Conservation (phyloP, 2,329 filamentous ascomycete genomes). For the Colletotrichum chrysophilum region DNA sequence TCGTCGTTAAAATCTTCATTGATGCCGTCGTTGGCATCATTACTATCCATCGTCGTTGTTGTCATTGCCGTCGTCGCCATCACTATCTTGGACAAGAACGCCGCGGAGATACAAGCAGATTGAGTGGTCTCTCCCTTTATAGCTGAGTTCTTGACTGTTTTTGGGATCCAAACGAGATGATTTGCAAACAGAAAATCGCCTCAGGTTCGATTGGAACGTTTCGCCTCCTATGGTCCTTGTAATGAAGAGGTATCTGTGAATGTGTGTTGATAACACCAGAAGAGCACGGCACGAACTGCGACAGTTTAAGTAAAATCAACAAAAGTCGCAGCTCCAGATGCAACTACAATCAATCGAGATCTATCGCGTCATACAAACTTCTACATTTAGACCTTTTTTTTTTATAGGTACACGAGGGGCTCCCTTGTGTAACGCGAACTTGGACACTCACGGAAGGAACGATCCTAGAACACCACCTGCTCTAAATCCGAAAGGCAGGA, state of each 20-base stretch:
- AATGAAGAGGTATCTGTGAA: not conserved
- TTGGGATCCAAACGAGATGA: not conserved
- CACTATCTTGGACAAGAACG: too few species aligned
- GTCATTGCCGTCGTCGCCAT: not conserved
- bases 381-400: too few species aligned
- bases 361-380: rapidly evolving
- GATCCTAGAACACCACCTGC: not conserved
- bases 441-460: not conserved
- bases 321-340: rapidly evolving
- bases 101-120: not conserved
- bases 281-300: not conserved
- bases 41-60: not conserved
- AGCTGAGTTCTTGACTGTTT: too few species aligned
- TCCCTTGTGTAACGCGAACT: rapidly evolving
- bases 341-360: not conserved
- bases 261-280: not conserved
- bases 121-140: too few species aligned
- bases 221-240: not conserved
- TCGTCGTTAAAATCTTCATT: not conserved
- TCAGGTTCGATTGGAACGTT: not conserved
- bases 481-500: not conserved
- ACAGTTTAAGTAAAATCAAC: rapidly evolving
- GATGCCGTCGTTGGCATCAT: not conserved
- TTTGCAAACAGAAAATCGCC: not conserved
- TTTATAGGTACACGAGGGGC: rapidly evolving